Base-by-base conservation (phyloP, 129 eudicot genomes). In the Flaveria linearis region DNA sequence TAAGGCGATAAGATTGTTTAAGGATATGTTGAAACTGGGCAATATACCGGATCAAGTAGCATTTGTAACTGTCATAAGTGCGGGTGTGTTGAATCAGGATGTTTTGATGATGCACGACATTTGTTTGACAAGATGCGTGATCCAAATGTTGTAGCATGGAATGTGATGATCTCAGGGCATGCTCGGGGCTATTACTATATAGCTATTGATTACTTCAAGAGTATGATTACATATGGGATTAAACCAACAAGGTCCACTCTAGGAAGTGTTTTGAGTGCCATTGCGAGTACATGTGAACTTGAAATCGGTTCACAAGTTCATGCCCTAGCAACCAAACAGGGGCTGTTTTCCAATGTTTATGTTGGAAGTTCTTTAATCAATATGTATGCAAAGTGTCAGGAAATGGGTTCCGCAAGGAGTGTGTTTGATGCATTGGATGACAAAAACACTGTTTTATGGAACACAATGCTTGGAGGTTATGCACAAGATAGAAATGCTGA, bases 151-250 rank as follows among this genome's bases (percentile, higher is more conserved):
- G 87, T 94, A 3, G 97, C 97, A 1, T 94, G 98, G 98, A 91
- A 91, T 81, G 81, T 94, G 71, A 87, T 94, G 93, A 91, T 94
- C 53, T 91, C 98, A n/a, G 98, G 96, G 43, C 93, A 88, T 87
- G 84, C 82, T 14, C 85, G 87, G 77, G 68, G 78, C 51, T 72
- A 57, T 75, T 90, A 87, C 69, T 78, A 51, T 50, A 83, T 81
- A 43, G 97, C 97, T 73, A 72, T 91, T 15, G 55, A 61, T 17
- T 70, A 76, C 73, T 94, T 91, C 81, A 77, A 76, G 45, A 71
- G 80, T 71, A 91, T 89, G 98, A 83, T 76, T 51, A 86, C 70
- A 25, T 71, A 78, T 18, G 91, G 90, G 43, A 58, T 85, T 61
- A 81, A 82, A 76, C 87, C 96, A 30, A 85, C 97, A 53, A 86